These are phyloP conservation scores for Vanrija sp. DNA, from an alignment of 1,284 basidiomycete species.

Conservation along the genomic window DNA sequence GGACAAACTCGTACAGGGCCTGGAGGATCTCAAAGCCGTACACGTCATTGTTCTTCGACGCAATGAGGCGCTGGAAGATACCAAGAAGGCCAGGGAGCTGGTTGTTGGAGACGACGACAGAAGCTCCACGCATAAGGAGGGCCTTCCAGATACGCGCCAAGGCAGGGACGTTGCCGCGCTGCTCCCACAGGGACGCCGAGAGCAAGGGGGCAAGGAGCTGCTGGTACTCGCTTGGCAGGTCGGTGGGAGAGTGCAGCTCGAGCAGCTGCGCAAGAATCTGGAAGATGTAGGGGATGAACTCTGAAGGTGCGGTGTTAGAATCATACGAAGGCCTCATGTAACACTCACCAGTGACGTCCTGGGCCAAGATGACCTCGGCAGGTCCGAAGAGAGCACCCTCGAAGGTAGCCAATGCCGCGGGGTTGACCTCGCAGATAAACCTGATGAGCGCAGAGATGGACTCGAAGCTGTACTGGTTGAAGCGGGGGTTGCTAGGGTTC, in stretches of 20 bases:
- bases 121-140: constrained; percentile 69
- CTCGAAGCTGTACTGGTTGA: constrained; percentile 97
- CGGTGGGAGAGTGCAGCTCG: constrained; percentile 62
- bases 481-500: constrained; percentile 95
- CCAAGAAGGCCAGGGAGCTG: constrained; percentile 79
- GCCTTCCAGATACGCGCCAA: constrained; percentile 84
- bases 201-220: constrained; percentile 77
- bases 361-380: constrained; percentile 81
- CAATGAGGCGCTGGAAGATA: constrained; percentile 87
- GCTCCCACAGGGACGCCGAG: constrained; percentile 84
- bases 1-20: constrained; percentile 66
- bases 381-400: constrained; percentile 80
- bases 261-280: constrained; percentile 96
- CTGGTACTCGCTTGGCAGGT: constrained; percentile 73
- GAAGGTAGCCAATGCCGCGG: constrained; percentile 66
- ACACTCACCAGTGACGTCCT: constrained; percentile 81
- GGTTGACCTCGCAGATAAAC: constrained; percentile 71
- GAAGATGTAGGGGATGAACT: constrained; percentile 97
- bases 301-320: constrained; percentile 49
- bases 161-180: constrained; percentile 92
- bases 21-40: constrained; percentile 90
- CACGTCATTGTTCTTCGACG: constrained; percentile 79
- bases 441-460: constrained; percentile 86
- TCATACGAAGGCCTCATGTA: not conserved
- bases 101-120: constrained; percentile 64